A percentile compares a stretch with the other conserved stretches of the same genome.
These are phyloP conservation scores for Suillus hirtellus DNA, from an alignment of 768 basidiomycete genomes.

Conservation along the genomic window DNA sequence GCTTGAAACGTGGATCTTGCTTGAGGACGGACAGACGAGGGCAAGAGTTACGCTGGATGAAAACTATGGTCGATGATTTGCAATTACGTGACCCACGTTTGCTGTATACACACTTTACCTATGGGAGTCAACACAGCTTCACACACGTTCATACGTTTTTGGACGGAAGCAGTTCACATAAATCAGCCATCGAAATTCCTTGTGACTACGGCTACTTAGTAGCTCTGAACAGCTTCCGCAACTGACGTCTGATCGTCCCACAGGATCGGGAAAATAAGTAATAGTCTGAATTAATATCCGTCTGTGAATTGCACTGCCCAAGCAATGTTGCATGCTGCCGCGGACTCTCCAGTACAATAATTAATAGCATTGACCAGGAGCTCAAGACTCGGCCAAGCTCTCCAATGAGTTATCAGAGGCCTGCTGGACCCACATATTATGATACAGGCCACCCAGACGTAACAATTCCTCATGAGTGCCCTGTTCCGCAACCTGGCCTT, in stretches of 20 bases:
- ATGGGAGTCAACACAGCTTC: background rate
- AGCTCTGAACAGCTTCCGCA: background rate
- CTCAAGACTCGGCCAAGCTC: conserved; percentile 11
- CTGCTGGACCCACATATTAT: conserved; percentile 83
- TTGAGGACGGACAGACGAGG: conserved; percentile 56
- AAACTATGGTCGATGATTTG: background rate
- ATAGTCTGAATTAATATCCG: background rate
- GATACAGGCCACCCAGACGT: conserved; percentile 66
- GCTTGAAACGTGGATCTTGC: conserved; percentile 64
- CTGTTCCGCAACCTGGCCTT: conserved; percentile 89
- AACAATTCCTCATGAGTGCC: conserved; percentile 91
- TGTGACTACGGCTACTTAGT: background rate
- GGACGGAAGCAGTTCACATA: background rate
- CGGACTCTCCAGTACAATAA: background rate
- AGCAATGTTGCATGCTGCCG: background rate
- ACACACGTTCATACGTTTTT: background rate
- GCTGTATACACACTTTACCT: background rate
- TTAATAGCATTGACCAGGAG: background rate
- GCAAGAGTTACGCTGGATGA: conserved; percentile 52
- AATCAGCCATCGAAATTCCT: background rate
- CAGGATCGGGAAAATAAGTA: too few species aligned
- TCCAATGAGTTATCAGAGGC: conserved; percentile 38
- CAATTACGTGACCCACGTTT: background rate
- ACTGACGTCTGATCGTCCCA: background rate
- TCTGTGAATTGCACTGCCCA: background rate